These are phyloP conservation scores for Globisporangium lucens DNA, from an alignment of 352 stramenopile species.

Conservation along the genomic window DNA sequence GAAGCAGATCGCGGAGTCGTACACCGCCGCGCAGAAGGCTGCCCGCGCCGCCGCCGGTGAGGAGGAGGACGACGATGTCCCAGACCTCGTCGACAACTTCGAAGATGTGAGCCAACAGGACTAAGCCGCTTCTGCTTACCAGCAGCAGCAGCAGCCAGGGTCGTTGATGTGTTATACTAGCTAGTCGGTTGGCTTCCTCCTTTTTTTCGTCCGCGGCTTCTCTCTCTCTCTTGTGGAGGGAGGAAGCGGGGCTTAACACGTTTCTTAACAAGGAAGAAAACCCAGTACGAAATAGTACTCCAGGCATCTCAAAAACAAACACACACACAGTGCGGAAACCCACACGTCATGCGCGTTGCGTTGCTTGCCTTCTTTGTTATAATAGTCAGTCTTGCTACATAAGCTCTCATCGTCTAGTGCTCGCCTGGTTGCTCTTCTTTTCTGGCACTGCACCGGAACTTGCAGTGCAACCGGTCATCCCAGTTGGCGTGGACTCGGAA, in stretches of 20 bases:
- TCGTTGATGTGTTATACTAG: constrained; percentile 26
- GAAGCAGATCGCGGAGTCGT: constrained; percentile 92
- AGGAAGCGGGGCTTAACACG: constrained; percentile 22
- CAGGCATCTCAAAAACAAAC: constrained; percentile 41
- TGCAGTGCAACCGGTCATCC: background rate
- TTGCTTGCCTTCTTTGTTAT: constrained; percentile 5
- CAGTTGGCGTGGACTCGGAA: background rate
- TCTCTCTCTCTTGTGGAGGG: background rate
- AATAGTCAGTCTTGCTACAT: background rate
- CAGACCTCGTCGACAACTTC: constrained; percentile 98
- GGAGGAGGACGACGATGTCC: constrained; percentile 95
- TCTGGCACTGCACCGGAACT: background rate
- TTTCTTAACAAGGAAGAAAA: constrained; percentile 47
- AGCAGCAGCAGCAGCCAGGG: constrained; percentile 7
- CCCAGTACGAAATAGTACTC: constrained; percentile 59
- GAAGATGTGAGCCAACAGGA: constrained; percentile 94
- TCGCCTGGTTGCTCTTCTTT: too few species aligned
- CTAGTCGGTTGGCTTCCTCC: constrained; percentile 17
- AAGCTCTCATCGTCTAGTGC: background rate
- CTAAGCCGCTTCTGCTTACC: constrained; percentile 33
- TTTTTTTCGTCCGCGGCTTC: constrained; percentile 4
- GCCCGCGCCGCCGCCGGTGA: constrained; percentile 77
- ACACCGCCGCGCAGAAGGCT: constrained; percentile 74
- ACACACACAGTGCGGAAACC: constrained; percentile 4
- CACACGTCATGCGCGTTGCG: constrained; percentile 6